A percentile compares a stretch with the other conserved stretches of the same genome.
These are phyloP conservation scores for Madurella fahalii DNA, from an alignment of 2,329 filamentous ascomycete genomes.

Conservation along the genomic window DNA sequence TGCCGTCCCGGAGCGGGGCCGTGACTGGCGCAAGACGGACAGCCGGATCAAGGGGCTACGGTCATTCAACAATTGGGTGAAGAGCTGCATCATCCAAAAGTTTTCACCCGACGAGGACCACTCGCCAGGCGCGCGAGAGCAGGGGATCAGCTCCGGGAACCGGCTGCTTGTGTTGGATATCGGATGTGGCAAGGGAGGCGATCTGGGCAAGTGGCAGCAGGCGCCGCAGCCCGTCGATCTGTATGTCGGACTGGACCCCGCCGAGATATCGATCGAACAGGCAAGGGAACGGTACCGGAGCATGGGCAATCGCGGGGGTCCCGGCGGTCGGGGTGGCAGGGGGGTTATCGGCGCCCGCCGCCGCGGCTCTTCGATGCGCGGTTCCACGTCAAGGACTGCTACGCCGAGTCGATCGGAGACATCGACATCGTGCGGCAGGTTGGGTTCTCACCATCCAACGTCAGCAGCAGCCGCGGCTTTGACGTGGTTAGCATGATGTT, in stretches of 20 bases:
- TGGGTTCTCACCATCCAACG: constrained; percentile 67
- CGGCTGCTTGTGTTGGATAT: constrained; percentile 83
- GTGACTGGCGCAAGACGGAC: constrained; percentile 91
- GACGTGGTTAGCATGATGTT: constrained; percentile 99
- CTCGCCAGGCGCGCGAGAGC: constrained; percentile 55
- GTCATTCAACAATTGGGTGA: constrained; percentile 98
- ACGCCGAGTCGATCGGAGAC: constrained; percentile 75
- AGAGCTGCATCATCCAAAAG: constrained; percentile 95
- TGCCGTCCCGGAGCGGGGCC: constrained; percentile 84
- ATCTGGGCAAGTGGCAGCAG: constrained; percentile 92
- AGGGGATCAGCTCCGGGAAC: constrained; percentile 45
- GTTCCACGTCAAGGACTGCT: constrained; percentile 91
- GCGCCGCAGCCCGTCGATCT: constrained; percentile 87
- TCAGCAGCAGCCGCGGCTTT: constrained; percentile 74
- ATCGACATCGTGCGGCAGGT: constrained; percentile 79
- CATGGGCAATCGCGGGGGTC: constrained; percentile 57
- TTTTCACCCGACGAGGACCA: constrained; percentile 81
- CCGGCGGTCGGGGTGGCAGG: constrained; percentile 50
- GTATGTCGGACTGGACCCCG: constrained; percentile 91
- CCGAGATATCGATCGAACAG: constrained; percentile 87
- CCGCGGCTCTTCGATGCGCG: constrained; percentile 73
- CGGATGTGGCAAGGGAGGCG: constrained; percentile 94
- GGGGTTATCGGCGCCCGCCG: constrained; percentile 44
- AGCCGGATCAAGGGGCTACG: constrained; percentile 92
- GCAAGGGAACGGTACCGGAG: constrained; percentile 76